Percentiles rank a stretch among this genome's conserved stretches.
These are phyloP conservation scores for Candida glaebosa DNA, from an alignment of 805 yeast species.

Conservation along the genomic window DNA sequence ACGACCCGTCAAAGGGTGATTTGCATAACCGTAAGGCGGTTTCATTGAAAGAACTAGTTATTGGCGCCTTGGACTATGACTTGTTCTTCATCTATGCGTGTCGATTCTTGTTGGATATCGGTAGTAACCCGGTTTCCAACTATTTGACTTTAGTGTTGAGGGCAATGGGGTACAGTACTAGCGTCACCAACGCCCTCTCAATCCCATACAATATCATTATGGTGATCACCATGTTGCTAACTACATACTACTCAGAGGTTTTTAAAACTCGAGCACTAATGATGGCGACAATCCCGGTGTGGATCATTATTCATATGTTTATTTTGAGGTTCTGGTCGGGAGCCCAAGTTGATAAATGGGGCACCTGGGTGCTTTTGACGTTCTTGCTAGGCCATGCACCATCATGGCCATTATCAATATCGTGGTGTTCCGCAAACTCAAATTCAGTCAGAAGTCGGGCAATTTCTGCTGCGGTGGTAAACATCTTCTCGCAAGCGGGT, in stretches of 20 bases:
- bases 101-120: conserved; percentile 25
- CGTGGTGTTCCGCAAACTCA: conserved; percentile 62
- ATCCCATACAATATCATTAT: conserved; percentile 25
- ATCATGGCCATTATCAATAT: conserved; percentile 53
- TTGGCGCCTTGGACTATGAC: conserved; percentile 46
- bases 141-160: conserved; percentile 11
- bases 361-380: conserved; percentile 38
- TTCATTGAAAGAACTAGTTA: conserved; percentile 33
- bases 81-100: conserved; percentile 52
- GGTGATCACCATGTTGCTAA: conserved; percentile 28
- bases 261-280: conserved; percentile 20
- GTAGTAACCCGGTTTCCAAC: conserved; percentile 1
- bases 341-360: conserved; percentile 38
- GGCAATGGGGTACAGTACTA: conserved; percentile 21
- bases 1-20: conserved; percentile 60
- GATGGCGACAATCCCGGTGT: conserved; percentile 16
- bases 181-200: conserved; percentile 18
- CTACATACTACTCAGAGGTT: conserved; percentile 36
- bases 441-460: conserved; percentile 63
- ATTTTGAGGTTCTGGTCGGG: conserved; percentile 40
- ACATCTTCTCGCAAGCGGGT: conserved; percentile 61
- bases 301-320: conserved; percentile 17
- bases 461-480: conserved; percentile 61
- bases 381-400: conserved; percentile 43
- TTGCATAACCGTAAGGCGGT: conserved; percentile 61